Base-by-base conservation (phyloP, 257 asterid species). In the Salvia rosmarinus region DNA sequence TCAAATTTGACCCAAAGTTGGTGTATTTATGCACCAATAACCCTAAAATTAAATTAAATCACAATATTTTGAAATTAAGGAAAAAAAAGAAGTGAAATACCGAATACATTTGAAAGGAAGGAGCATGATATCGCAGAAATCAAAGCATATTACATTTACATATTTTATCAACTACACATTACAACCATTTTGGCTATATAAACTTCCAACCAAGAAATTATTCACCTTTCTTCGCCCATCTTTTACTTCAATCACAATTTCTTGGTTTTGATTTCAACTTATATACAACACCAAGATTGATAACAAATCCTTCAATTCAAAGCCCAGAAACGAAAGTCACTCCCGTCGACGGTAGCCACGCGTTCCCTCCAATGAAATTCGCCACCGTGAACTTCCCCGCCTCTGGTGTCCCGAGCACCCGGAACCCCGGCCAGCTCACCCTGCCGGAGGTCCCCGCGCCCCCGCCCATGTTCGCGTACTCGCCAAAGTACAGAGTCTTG, bases 281-380 rank as follows among this genome's bases (percentile, higher is more conserved):
- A 39, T 9, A 35, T 3, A 39, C 10, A 44, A 44, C 42, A 3
- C 19, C 28, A 25, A 5, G 8, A 16, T 23, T 40, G 62, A 35
- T 14, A 34, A 58, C 2, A 21, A 52, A 72, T 67, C 47, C 40
- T 25, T 25, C 30, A 25, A 32, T 75, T 17, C 72, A 13, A 35
- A 89, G 85, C 47, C 96, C 96, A 2, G 96, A 74, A 35, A 74
- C 50, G 68, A 79, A 89, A 59, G 80, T 61, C 34, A 87, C 90
- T 32, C 96, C 96, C 1, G 93, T 83, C 8, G 93, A 85, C 17
- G 96, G 96, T 71, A 89, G 58, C 96, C 96, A 89, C 5, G 83
- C 78, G n/a, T 75, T 76, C n/a, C 96, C 93, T 0, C 81, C 77
- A 43, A 89, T 86, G 30, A 89, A 87, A 59, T 72, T 80, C 0